Base-by-base conservation (phyloP, 305 asterid genomes). In the Plantago lanceolata region DNA sequence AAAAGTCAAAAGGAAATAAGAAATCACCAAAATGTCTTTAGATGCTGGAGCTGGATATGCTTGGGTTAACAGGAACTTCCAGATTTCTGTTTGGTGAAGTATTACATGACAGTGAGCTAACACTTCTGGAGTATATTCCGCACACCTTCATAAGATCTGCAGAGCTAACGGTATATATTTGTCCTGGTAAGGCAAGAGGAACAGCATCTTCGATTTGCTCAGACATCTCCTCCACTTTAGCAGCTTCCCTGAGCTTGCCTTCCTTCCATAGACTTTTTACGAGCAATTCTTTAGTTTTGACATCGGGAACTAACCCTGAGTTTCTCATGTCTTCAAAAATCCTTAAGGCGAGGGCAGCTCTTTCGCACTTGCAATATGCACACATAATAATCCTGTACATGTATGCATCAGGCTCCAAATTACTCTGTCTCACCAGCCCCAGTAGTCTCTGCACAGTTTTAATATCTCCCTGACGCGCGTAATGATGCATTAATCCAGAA, bases 221-320 rank as follows among this genome's bases (percentile, higher is more conserved):
- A 5, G 79, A 78, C 61, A 69, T 81, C 81, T 85, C 95, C 74
- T 85, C 94, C 8, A 93, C 95, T 20, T 73, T 81, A 69, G 94
- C 98, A 9, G 97, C 96, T 72, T 93, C 96, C 71, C 95, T 80
- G 40, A 93, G 81, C 81, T 85, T 89, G 2, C 97, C 95, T 79
- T 89, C 97, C 72, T 84, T 87, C 98, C 97, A 89, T n/a, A 93
- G 78, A 69, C 92, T 84, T 79, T 82, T 93, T 63, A 93, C 95
- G 2, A 93, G 92, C 59, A 84, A 68, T 40, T 84, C 80, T 61
- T 89, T 87, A 6, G 98, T 80, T 13, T 75, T 67, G 45, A 47
- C 61, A 73, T 93, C 97, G 0, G 82, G 87, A 81, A 84, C 66
- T 59, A 85, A 52, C 8, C 76, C 64, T 1, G 76, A 77, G 69